Base-by-base conservation (phyloP, 495 filamentous ascomycete species). In the Lophium mytilinum region DNA sequence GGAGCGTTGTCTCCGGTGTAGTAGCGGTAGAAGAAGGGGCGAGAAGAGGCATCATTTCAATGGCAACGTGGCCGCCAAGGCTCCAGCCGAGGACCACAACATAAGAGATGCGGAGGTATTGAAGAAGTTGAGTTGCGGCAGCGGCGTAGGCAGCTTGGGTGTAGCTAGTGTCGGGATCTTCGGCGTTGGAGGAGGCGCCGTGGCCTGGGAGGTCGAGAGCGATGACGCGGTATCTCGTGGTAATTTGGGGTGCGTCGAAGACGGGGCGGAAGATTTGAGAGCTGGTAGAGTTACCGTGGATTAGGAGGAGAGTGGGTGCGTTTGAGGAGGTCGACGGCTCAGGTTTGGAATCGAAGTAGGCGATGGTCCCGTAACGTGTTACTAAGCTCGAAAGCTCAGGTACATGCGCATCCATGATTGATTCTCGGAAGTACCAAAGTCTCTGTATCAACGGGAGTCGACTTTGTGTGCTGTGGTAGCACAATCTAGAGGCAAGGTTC, bases 171-270 rank as follows among this genome's bases (percentile, higher is more conserved):
- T 30, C 30, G 7, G 61, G 64, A 43, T 57, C 35, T 11, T 52
- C 52, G 15, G 64, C 56, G 21, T 66, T 47, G 24, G 52, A 55
- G 12, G 56, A 60, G 14, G 50, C 36, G 49, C 64, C 64, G 19
- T 66, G 64, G 50, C 64, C 64, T 52, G 64, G 64, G 53, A 66
- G 61, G 39, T 66, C 64, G 57, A 66, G 58, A 5, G 58, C 30
- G 42, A 66, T 51, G 47, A 64, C 37, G 18, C 52, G 64, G 36
- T 52, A 42, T 1, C n/a, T 11, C 9, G 43, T 34, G 0, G 17
- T 24, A 48, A 64, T 18, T 37, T 6, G 10, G 15, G 24, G 15
- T 15, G 24, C 52, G 17, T 11, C 14, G 41, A 63, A 33, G 33
- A 66, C 42, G 35, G 50, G 63, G 7, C 36, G 35, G 36, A 46